Evolutionary conservation across 2,329 filamentous ascomycete species (phyloP).

Genomic region (Dothideomycetidae sp.): DNA sequence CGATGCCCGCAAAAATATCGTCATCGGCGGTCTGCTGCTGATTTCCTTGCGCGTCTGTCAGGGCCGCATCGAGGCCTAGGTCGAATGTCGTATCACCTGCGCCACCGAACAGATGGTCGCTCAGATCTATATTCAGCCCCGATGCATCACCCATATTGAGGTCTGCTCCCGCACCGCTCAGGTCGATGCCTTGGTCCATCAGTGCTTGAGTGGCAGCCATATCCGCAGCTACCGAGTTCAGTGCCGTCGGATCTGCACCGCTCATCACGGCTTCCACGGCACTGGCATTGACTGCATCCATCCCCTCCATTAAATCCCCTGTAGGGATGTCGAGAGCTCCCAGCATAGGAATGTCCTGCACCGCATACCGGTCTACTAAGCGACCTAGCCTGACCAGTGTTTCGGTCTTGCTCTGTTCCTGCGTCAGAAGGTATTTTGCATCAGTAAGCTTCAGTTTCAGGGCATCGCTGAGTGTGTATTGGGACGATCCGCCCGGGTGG

Average conservation of each 20-base stretch:
- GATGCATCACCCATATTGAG: constrained; percentile 9
- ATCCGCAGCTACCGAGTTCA: constrained; percentile 4
- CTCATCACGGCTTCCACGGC: constrained; percentile 5
- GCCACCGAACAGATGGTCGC: constrained; percentile 10
- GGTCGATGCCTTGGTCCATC: constrained; percentile 10
- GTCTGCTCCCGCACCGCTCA: constrained; percentile 16
- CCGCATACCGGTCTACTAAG: constrained; percentile 25
- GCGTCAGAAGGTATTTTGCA: constrained; percentile 42
- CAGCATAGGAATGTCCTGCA: constrained; percentile 46
- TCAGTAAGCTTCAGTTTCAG: constrained; percentile 35
- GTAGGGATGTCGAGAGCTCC: constrained; percentile 17
- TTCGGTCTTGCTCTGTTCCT: constrained; percentile 43
- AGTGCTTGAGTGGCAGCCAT: constrained; percentile 1
- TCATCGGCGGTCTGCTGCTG: constrained; percentile 25
- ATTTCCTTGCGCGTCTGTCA: constrained; percentile 14
- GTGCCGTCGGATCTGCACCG: not conserved
- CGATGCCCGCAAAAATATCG: constrained; percentile 30
- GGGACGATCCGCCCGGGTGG: not conserved
- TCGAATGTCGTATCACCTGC: constrained; percentile 15
- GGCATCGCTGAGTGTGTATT: constrained; percentile 13
- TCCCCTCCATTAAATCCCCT: constrained; percentile 23
- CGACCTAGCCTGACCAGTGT: constrained; percentile 24
- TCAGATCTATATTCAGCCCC: constrained; percentile 6
- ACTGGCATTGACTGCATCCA: constrained; percentile 18
- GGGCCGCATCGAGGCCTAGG: constrained; percentile 18